Conservation (phyloP, 306 rosid species). For the Cucurbita moschata region DNA sequence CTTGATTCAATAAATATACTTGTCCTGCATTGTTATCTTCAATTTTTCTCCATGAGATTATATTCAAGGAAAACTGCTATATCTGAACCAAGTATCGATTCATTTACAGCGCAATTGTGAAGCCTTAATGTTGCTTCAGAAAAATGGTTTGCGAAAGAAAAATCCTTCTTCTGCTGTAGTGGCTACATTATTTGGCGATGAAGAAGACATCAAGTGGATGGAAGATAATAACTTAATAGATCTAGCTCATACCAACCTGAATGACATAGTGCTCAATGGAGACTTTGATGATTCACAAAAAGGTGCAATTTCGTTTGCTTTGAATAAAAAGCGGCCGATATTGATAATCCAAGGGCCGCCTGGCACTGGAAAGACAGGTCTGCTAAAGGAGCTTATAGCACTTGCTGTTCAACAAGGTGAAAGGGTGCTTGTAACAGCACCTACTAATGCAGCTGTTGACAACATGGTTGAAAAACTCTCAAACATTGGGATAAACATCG, state of each 20-base stretch:
- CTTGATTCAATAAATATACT: background rate
- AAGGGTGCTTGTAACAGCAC: conserved; percentile 78
- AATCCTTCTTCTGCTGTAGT: conserved; percentile 58
- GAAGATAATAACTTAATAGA: conserved; percentile 39
- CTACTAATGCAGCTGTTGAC: conserved; percentile 79
- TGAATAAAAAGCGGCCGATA: conserved; percentile 56
- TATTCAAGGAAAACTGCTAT: background rate
- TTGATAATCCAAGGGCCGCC: conserved; percentile 85
- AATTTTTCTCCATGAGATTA: background rate
- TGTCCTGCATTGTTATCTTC: background rate
- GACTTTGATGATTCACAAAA: conserved; percentile 42
- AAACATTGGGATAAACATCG: conserved; percentile 37
- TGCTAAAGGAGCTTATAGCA: conserved; percentile 51
- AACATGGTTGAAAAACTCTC: conserved; percentile 74
- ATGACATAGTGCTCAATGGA: conserved; percentile 17
- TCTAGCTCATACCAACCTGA: conserved; percentile 33
- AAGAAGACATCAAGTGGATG: conserved; percentile 48
- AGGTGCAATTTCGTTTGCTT: conserved; percentile 46
- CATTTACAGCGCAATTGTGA: conserved; percentile 69
- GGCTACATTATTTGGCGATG: conserved; percentile 66
- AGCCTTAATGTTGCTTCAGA: conserved; percentile 78
- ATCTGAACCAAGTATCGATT: background rate
- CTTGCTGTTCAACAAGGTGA: conserved; percentile 61
- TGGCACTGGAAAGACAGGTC: conserved; percentile 75
- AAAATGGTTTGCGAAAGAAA: conserved; percentile 57